These are phyloP conservation scores for Gonium pectorale DNA, from an alignment of 139 green algal species.

Conservation along the genomic window DNA sequence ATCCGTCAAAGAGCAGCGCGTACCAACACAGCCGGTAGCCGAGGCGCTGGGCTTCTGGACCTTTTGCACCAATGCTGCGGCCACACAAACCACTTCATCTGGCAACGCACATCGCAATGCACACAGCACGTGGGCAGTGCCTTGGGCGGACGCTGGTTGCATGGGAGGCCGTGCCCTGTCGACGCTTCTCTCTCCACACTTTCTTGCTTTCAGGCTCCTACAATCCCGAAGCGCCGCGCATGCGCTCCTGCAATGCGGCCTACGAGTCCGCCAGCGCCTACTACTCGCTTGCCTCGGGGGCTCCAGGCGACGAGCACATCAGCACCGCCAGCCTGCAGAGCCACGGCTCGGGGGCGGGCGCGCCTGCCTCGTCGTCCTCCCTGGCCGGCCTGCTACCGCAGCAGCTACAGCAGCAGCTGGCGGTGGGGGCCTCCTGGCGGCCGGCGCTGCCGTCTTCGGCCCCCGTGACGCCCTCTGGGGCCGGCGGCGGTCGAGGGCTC, in stretches of 20 bases:
- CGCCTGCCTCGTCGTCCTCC: too few relatives aligned
- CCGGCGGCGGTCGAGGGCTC: background rate
- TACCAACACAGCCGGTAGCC: too few relatives aligned
- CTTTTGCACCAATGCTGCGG: too few relatives aligned
- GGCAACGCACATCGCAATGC: too few relatives aligned
- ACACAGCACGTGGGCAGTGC: too few relatives aligned
- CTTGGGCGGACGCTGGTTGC: too few relatives aligned
- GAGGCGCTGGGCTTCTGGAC: too few relatives aligned
- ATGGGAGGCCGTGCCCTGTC: too few relatives aligned
- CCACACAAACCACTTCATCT: too few relatives aligned
- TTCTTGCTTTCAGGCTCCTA: conserved; percentile 45
- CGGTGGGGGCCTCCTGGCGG: background rate
- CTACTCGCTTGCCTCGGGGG: conserved; percentile 28
- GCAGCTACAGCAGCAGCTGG: conserved; percentile 39
- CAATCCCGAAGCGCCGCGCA: conserved; percentile 28
- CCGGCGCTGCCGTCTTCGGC: background rate
- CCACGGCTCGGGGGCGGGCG: background rate
- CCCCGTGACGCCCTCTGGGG: background rate
- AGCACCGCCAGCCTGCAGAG: background rate
- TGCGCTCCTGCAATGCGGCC: conserved; percentile 28
- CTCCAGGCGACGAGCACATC: background rate
- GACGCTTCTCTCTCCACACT: too few relatives aligned
- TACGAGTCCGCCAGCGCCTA: conserved; percentile 10
- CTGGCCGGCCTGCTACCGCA: background rate
- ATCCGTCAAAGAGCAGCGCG: too few relatives aligned